phyloP scores from a whole-genome alignment of 768 basidiomycete species.

The Amanita thiersii region DNA sequence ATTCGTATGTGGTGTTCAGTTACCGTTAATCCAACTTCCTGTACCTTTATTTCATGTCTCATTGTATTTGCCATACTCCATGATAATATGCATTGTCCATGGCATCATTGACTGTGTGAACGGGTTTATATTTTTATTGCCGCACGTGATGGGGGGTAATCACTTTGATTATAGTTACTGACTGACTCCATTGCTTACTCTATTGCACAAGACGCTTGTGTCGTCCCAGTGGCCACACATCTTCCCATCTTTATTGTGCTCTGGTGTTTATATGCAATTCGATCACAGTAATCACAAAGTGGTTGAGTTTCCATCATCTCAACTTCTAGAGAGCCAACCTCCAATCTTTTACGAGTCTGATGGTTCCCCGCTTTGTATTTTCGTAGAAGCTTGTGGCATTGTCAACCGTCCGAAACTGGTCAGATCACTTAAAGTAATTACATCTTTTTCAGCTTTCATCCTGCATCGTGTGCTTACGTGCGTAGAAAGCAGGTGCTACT shows the following conservation, averaged over 20 bases:
- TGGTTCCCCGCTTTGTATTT: slow-evolving; percentile 38
- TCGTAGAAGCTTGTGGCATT: slow-evolving; percentile 50
- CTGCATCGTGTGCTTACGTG: slow-evolving; percentile 2
- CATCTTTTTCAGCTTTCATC: slow-evolving; percentile 1
- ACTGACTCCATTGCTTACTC: neutral
- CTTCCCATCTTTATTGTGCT: too few species aligned
- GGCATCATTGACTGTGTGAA: slow-evolving; percentile 4
- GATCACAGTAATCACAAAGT: too few species aligned
- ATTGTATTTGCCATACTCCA: slow-evolving; percentile 25
- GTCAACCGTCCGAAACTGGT: slow-evolving; percentile 40
- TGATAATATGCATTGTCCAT: slow-evolving; percentile 24
- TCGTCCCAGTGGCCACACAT: too few species aligned
- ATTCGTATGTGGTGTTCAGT: too few species aligned
- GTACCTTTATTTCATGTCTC: slow-evolving; percentile 39
- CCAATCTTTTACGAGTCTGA: slow-evolving; percentile 30
- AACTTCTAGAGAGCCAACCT: slow-evolving; percentile 6
- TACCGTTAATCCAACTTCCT: slow-evolving; percentile 57
- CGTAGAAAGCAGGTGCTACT: slow-evolving; percentile 46
- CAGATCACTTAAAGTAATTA: slow-evolving; percentile 37
- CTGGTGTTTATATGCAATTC: too few species aligned
- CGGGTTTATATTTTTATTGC: neutral
- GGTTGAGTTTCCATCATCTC: slow-evolving; percentile 2
- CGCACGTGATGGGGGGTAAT: too few species aligned
- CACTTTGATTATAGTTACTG: neutral
- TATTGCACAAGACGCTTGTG: neutral